Evolutionary conservation across 208 protist genomes (phyloP).

Genomic region (Acanthamoeba castellanii): DNA sequence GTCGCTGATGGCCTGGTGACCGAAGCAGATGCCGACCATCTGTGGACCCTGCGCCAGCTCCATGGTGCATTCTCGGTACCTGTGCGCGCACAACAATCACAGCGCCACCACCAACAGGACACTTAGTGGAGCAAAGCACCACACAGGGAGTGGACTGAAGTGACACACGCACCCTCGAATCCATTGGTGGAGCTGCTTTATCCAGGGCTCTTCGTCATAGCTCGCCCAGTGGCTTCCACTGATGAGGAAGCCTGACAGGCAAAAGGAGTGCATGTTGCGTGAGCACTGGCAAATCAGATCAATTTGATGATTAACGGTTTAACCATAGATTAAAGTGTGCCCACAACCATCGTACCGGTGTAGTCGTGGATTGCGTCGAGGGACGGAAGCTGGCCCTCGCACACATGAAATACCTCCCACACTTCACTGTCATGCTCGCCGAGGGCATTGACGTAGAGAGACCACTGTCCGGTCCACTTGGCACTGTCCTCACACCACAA

Average conservation of each 20-base stretch:
- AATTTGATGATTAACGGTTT: too few relatives aligned
- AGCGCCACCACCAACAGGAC: not conserved
- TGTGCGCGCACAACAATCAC: not conserved
- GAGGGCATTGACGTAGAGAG: not conserved
- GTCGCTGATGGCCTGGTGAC: not conserved
- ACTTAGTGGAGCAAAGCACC: too few relatives aligned
- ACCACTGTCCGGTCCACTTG: not conserved
- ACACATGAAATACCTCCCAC: not conserved
- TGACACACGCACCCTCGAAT: not conserved
- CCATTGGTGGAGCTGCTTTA: conserved; percentile 25
- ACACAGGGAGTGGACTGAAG: too few relatives aligned
- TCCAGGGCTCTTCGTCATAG: conserved; percentile 54
- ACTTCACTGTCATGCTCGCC: not conserved
- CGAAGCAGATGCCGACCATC: conserved; percentile 43
- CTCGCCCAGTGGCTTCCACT: not conserved
- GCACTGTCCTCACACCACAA: conserved; percentile 18
- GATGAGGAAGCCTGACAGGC: not conserved
- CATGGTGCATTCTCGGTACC: not conserved
- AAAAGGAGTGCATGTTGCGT: too few relatives aligned
- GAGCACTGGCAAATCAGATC: too few relatives aligned
- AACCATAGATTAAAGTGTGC: too few relatives aligned
- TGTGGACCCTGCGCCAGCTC: not conserved
- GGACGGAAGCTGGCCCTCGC: not conserved
- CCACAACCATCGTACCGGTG: not conserved
- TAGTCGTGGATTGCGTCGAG: not conserved